phyloP scores from a whole-genome alignment of 352 stramenopile species.

The Elongisporangium senticosum region DNA sequence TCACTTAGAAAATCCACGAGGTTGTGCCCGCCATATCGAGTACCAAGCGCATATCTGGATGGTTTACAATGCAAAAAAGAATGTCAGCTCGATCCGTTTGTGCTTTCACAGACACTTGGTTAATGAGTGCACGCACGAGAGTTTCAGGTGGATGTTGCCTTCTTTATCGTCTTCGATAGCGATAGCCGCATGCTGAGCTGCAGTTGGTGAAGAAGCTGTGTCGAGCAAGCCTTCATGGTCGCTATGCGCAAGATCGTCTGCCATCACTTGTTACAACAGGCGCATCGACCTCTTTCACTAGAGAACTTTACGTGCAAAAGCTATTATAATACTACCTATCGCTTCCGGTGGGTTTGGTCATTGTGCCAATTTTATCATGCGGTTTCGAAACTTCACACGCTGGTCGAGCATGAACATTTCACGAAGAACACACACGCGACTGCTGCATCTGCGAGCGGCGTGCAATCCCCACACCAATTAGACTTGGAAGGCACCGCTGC shows the following conservation, averaged over 20 bases:
- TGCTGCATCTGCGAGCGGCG: neutral
- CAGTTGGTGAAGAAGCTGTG: neutral
- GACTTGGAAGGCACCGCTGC: neutral
- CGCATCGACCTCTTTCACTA: neutral
- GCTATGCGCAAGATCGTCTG: neutral
- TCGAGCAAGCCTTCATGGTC: neutral
- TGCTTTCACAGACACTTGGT: neutral
- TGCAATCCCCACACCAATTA: neutral
- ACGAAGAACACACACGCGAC: neutral
- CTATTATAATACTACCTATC: neutral
- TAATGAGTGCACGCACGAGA: conserved; percentile 19
- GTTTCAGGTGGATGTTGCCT: conserved; percentile 28
- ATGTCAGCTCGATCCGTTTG: neutral
- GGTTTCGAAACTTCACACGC: conserved; percentile 10
- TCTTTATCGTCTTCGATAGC: conserved; percentile 25
- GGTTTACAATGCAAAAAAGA: neutral
- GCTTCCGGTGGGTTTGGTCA: neutral
- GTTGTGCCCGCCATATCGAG: conserved; percentile 29
- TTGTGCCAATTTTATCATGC: neutral
- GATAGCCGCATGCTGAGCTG: neutral
- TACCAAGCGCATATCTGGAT: conserved; percentile 41
- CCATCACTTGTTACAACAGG: neutral
- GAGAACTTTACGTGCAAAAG: neutral
- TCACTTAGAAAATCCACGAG: conserved; percentile 59
- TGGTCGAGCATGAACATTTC: neutral